Evolutionary conservation across 768 basidiomycete genomes (phyloP).

Genomic region (Kondoa subrosea): DNA sequence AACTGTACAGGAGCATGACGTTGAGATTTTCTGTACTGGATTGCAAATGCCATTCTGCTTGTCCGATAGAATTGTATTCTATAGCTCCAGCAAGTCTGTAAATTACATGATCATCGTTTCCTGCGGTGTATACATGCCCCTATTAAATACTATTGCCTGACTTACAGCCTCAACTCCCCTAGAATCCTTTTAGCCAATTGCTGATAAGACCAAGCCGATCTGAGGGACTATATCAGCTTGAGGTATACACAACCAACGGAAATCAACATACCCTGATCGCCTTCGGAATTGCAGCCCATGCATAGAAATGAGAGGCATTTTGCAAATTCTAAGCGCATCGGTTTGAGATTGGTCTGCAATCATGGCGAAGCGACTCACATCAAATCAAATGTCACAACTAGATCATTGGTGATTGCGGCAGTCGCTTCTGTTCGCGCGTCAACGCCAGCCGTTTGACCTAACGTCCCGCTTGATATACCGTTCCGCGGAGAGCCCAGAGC

Average conservation of each 20-base stretch:
- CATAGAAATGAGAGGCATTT: constrained; percentile 62
- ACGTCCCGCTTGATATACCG: background rate
- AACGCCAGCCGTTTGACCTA: background rate
- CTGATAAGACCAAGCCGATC: too few species aligned
- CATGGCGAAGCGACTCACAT: background rate
- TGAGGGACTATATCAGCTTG: too few species aligned
- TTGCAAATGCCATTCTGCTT: too few species aligned
- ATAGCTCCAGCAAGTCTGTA: background rate
- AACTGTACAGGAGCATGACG: too few species aligned
- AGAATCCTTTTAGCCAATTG: background rate
- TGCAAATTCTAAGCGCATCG: too few species aligned
- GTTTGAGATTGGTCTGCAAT: too few species aligned
- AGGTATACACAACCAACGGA: constrained; percentile 36
- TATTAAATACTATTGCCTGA: too few species aligned
- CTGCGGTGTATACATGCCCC: background rate
- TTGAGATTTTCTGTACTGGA: too few species aligned
- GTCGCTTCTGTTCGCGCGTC: constrained; percentile 45
- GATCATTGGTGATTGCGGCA: constrained; percentile 64
- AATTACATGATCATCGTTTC: background rate
- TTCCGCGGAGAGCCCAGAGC: constrained; percentile 13
- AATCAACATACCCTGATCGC: constrained; percentile 80
- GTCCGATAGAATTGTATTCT: too few species aligned
- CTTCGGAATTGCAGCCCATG: constrained; percentile 92
- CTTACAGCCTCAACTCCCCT: background rate
- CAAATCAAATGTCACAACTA: constrained; percentile 23